Percentiles rank a stretch among this genome's conserved stretches.
These are phyloP conservation scores for Penicillium waksmanii DNA, from an alignment of 495 filamentous ascomycete genomes.

Conservation along the genomic window DNA sequence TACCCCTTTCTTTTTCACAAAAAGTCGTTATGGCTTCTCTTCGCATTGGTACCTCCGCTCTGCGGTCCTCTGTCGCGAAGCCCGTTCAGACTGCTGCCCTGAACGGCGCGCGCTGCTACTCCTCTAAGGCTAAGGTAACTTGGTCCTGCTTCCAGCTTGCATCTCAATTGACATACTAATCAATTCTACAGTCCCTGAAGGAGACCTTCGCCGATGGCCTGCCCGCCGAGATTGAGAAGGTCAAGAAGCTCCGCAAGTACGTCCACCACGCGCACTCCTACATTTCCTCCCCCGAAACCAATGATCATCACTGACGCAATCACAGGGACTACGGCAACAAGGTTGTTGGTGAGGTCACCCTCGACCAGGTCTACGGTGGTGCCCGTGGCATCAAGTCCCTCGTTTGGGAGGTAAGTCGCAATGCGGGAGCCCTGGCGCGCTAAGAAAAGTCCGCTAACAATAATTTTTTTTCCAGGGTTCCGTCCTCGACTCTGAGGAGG, in stretches of 20 bases:
- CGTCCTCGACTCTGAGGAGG: conserved; percentile 96
- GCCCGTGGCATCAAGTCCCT: conserved; percentile 98
- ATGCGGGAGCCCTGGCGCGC: neutral
- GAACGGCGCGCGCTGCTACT: conserved; percentile 86
- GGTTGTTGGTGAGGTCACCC: conserved; percentile 94
- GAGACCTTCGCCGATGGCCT: conserved; percentile 96
- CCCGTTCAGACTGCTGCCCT: conserved; percentile 69
- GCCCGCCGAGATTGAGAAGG: conserved; percentile 95
- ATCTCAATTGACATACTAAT: conserved; percentile 32
- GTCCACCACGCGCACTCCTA: conserved; percentile 22
- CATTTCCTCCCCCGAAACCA: neutral
- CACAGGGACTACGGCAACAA: conserved; percentile 88
- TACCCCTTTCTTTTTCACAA: conserved; percentile 40
- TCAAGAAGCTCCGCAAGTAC: conserved; percentile 96
- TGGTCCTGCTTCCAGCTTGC: conserved; percentile 8
- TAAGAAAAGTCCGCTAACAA: conserved; percentile 2
- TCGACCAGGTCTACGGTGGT: conserved; percentile 99
- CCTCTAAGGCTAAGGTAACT: conserved; percentile 83
- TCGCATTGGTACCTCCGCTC: conserved; percentile 72
- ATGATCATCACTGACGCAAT: conserved; percentile 28
- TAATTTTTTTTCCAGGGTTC: conserved; percentile 64
- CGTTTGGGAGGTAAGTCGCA: conserved; percentile 79
- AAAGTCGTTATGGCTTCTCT: conserved; percentile 68
- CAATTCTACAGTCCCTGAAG: conserved; percentile 76
- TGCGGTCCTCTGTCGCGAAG: conserved; percentile 70